Percentiles rank a stretch among this genome's conserved stretches.
These are phyloP conservation scores for Sporothrix pseudoabietina DNA, from an alignment of 2,329 filamentous ascomycete genomes.

Conservation along the genomic window DNA sequence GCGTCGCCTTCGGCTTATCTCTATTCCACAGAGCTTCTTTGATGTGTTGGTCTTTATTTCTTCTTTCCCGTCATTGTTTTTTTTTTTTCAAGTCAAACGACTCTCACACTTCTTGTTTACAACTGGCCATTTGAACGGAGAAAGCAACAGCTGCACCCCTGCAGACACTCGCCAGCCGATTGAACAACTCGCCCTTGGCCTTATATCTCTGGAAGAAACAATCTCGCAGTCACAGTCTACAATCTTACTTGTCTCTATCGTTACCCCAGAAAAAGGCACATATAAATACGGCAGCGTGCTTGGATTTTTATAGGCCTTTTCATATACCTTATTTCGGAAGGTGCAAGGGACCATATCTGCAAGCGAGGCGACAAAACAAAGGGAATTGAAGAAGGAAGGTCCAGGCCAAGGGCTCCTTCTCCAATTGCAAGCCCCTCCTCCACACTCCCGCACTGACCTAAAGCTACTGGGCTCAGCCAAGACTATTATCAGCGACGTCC, in stretches of 20 bases:
- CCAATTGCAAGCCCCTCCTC: background rate
- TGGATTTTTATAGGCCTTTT: constrained; percentile 3
- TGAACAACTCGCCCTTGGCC: background rate
- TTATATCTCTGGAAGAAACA: background rate
- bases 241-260: background rate
- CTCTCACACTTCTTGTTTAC: too few species aligned
- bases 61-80: background rate
- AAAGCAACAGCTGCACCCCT: background rate
- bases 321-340: constrained; percentile 4
- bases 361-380: constrained; percentile 7
- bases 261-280: background rate
- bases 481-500: background rate
- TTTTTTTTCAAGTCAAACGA: background rate
- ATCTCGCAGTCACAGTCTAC: background rate
- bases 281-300: background rate
- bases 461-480: constrained; percentile 8
- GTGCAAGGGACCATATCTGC: background rate
- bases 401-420: constrained; percentile 11
- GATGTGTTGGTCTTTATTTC: background rate
- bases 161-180: background rate
- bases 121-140: background rate
- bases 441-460: constrained; percentile 9
- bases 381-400: background rate
- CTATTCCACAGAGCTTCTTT: background rate
- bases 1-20: background rate